Base-by-base conservation (phyloP, 345 rosid genomes). In the Acer saccharum region DNA sequence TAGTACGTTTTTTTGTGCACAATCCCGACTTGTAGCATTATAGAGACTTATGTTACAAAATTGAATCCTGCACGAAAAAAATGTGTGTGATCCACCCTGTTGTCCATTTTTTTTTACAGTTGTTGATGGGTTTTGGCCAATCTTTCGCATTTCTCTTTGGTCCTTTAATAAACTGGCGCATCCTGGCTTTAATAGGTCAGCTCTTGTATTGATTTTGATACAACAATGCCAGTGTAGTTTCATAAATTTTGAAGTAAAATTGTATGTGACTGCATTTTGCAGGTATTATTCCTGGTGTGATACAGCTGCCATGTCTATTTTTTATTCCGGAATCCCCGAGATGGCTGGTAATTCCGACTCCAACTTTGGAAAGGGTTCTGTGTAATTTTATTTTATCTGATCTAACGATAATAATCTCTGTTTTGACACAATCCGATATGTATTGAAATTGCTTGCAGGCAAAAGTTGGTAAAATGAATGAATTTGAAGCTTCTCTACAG, bases 311-410 rank as follows among this genome's bases (percentile, higher is more conserved):
- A 8, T 77, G 84, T 62, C 44, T 81, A 21, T 84, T 81, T 65
- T 81, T 81, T 44, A 76, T 84, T 69, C 84, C 84, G 3, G 87
- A 84, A 52, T 84, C 87, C 72, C 87, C 84, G 11, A 79, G 84
- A 55, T 84, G 87, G 87, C 84, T 84, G 84, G 84, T 84, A 54
- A 78, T 77, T 74, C 58, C 57, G 11, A 52, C 5, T 65, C 10
- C 17, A 16, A 13, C 10, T 71, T 32, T 12, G 21, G 18, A 48
- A 10, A 29, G 2, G 32, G 32, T 29, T 48, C 6, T 52, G 4
- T 14, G 17, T 52, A 52, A 58, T 58, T 58, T 65, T 65, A 25
- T 11, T 65, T 65, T 3, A 35, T 65, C 2, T 65, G 7, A 4
- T 25, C 13, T 10, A 9, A 20, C 32, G 6, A 7, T 44, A 44